These are phyloP conservation scores for Chenopodium album DNA, from an alignment of 148 eudicot genomes.

Conservation along the genomic window DNA sequence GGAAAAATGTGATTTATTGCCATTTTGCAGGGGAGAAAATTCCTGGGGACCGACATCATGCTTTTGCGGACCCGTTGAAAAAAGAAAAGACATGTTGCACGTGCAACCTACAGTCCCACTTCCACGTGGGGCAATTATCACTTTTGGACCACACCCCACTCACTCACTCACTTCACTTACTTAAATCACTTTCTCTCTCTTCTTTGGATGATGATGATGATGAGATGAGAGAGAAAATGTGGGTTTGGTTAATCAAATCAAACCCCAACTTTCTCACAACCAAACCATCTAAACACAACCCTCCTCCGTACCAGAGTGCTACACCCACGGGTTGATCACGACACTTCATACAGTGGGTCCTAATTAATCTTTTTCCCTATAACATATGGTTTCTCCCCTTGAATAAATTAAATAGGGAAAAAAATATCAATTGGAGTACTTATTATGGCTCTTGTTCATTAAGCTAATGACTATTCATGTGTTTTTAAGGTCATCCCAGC, in stretches of 20 bases:
- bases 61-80: constrained; percentile 27
- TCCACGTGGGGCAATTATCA: constrained; percentile 43
- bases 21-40: constrained; percentile 16
- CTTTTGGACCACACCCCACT: constrained; percentile 27
- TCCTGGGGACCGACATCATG: constrained; percentile 32
- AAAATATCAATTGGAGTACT: no score
- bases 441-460: no score
- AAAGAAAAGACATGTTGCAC: constrained; percentile 31
- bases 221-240: neutral
- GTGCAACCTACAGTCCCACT: constrained; percentile 38
- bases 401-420: no score
- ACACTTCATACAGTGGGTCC: constrained; percentile 6
- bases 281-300: neutral
- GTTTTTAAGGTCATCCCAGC: no score
- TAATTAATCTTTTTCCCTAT: neutral
- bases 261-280: neutral
- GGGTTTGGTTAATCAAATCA: constrained; percentile 13
- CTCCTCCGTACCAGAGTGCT: constrained; percentile 22
- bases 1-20: neutral
- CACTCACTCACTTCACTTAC: neutral
- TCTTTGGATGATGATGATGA: neutral
- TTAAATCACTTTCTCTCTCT: neutral
- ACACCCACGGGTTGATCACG: constrained; percentile 19
- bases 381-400: neutral
- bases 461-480: no score